These are phyloP conservation scores for Hyaloscypha hepaticicola DNA, from an alignment of 495 filamentous ascomycete species.

Conservation along the genomic window DNA sequence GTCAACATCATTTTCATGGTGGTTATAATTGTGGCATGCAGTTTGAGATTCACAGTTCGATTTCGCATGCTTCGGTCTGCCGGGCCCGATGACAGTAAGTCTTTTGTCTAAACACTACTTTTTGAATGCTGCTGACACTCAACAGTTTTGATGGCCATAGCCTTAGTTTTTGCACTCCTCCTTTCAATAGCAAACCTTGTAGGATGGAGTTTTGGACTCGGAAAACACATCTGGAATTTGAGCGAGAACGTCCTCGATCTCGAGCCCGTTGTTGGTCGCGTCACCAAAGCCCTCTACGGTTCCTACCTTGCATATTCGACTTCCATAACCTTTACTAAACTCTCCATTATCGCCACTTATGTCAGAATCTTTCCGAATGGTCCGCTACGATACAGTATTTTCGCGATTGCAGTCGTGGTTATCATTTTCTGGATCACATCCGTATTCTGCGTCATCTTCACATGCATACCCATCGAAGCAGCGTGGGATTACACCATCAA, in stretches of 20 bases:
- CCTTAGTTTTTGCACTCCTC: constrained; percentile 29
- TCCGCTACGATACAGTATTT: constrained; percentile 24
- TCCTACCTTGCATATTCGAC: constrained; percentile 33
- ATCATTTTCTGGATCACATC: constrained; percentile 39
- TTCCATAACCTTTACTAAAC: constrained; percentile 32
- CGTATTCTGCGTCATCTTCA: constrained; percentile 46
- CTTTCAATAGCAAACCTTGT: constrained; percentile 25
- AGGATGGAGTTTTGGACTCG: constrained; percentile 31
- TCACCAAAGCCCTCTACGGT: constrained; percentile 30
- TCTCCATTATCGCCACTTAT: constrained; percentile 36
- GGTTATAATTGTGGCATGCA: background rate
- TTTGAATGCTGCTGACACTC: background rate
- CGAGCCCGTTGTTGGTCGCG: background rate
- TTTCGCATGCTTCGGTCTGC: constrained; percentile 18
- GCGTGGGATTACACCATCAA: constrained; percentile 42
- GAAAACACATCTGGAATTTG: constrained; percentile 36
- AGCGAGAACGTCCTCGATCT: constrained; percentile 19
- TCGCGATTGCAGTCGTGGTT: constrained; percentile 32
- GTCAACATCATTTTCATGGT: constrained; percentile 12
- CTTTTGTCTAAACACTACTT: background rate
- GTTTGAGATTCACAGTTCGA: constrained; percentile 16
- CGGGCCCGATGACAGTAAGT: constrained; percentile 18
- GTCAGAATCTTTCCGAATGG: constrained; percentile 33
- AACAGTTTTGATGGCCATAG: constrained; percentile 31
- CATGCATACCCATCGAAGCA: constrained; percentile 45